Evolutionary conservation across 1,284 basidiomycete species (phyloP).

Genomic region (Cutaneotrichosporon arboriforme): DNA sequence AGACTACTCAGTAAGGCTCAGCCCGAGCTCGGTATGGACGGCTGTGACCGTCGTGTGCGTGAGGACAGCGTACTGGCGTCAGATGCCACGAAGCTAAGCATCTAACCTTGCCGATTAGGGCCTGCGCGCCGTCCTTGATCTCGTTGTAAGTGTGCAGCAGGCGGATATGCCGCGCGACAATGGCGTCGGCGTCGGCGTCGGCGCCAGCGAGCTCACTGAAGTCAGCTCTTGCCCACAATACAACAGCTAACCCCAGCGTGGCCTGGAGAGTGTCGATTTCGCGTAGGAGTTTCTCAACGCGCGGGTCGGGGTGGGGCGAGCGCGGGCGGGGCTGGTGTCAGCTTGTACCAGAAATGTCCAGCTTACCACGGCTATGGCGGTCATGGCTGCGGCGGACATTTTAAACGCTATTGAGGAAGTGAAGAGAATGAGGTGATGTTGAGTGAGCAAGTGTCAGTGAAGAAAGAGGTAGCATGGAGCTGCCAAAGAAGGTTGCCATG

Average conservation of each 20-base stretch:
- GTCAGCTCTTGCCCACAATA: no score
- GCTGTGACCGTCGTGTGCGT: slow-evolving; percentile 35
- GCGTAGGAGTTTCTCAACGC: slow-evolving; percentile 10
- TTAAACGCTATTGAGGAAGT: no score
- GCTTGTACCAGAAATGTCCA: neutral
- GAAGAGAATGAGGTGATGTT: no score
- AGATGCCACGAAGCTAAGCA: neutral
- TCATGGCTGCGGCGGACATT: neutral
- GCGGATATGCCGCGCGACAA: slow-evolving; percentile 39
- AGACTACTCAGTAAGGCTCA: slow-evolving; percentile 32
- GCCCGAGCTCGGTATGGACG: slow-evolving; percentile 37
- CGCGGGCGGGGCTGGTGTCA: slow-evolving; percentile 5
- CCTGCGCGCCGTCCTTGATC: slow-evolving; percentile 46
- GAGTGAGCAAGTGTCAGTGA: neutral
- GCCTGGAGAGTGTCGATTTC: slow-evolving; percentile 21
- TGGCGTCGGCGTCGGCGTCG: slow-evolving; percentile 29
- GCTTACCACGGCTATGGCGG: neutral
- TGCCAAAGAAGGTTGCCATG: slow-evolving; percentile 8
- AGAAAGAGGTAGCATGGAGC: neutral
- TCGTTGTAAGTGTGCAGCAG: slow-evolving; percentile 47
- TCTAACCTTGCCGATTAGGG: slow-evolving; percentile 40
- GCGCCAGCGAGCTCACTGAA: no score
- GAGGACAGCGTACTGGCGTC: slow-evolving; percentile 38
- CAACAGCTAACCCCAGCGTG: slow-evolving; percentile 20
- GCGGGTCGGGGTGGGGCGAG: slow-evolving; percentile 7